These are phyloP conservation scores for Suhomyces prunicola DNA, from an alignment of 805 yeast species.

Conservation along the genomic window DNA sequence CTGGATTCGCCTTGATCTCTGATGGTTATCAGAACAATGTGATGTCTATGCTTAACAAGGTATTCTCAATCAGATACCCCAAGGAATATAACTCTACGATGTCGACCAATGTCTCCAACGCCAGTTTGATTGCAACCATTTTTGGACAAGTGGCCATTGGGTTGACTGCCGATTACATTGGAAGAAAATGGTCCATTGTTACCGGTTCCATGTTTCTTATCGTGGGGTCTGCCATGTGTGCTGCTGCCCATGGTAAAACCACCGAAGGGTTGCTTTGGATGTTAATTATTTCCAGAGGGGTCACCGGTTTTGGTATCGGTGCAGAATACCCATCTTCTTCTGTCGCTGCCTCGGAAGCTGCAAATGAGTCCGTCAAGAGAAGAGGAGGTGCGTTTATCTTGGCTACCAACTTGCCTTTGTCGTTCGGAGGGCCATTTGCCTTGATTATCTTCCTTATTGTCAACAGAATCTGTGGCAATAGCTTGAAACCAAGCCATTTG, in stretches of 20 bases:
- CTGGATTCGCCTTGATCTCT: constrained; percentile 73
- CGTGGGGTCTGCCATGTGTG: constrained; percentile 61
- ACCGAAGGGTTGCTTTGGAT: constrained; percentile 71
- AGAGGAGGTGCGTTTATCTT: constrained; percentile 66
- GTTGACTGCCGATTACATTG: constrained; percentile 59
- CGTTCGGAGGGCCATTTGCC: constrained; percentile 80
- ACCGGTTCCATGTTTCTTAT: constrained; percentile 60
- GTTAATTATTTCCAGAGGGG: constrained; percentile 70
- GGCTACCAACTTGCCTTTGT: constrained; percentile 70
- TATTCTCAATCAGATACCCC: constrained; percentile 50
- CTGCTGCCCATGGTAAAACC: constrained; percentile 64
- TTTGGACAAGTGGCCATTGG: constrained; percentile 70
- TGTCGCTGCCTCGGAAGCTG: constrained; percentile 68
- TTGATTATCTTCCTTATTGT: constrained; percentile 65
- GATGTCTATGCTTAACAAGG: constrained; percentile 65
- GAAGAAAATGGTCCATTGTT: constrained; percentile 69
- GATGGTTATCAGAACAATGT: constrained; percentile 77
- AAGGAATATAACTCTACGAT: constrained; percentile 41
- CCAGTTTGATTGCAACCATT: constrained; percentile 66
- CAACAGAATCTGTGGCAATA: constrained; percentile 39
- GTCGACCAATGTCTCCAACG: constrained; percentile 66
- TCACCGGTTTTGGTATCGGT: constrained; percentile 76
- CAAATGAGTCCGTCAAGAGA: constrained; percentile 59
- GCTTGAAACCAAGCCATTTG: constrained; percentile 31
- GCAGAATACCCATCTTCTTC: constrained; percentile 75